Percentiles rank a stretch among this genome's conserved stretches.
These are phyloP conservation scores for Chionographis japonica DNA, from an alignment of 106 monocot genomes.

Conservation along the genomic window DNA sequence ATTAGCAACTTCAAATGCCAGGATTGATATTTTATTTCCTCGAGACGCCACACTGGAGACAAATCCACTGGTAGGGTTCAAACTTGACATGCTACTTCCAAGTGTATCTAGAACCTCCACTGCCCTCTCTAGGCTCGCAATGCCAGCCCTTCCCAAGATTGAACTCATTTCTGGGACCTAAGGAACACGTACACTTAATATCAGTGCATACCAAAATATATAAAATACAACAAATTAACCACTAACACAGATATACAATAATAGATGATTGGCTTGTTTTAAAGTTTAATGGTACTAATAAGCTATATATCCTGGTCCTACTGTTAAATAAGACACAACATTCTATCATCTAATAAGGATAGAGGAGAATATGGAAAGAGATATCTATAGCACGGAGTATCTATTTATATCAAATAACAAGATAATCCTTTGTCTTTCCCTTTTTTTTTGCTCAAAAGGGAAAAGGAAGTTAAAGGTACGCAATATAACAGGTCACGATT, in stretches of 20 bases:
- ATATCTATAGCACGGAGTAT: too few relatives aligned
- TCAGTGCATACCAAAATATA: background rate
- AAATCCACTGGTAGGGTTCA: conserved; percentile 64
- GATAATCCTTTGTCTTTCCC: too few relatives aligned
- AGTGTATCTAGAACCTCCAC: conserved; percentile 76
- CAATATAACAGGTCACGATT: too few relatives aligned
- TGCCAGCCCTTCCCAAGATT: conserved; percentile 61
- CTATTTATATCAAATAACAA: too few relatives aligned
- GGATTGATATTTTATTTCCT: conserved; percentile 54
- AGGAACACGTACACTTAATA: background rate
- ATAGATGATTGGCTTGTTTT: background rate
- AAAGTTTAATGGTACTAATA: background rate
- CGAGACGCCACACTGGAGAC: conserved; percentile 27
- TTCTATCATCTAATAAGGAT: too few relatives aligned
- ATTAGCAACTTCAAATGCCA: conserved; percentile 89
- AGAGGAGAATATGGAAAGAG: too few relatives aligned
- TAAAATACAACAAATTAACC: background rate
- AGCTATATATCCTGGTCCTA: background rate
- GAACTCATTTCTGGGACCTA: conserved; percentile 61
- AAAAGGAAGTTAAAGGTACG: too few relatives aligned
- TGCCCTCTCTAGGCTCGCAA: conserved; percentile 66
- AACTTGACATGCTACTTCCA: conserved; percentile 69
- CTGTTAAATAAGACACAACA: too few relatives aligned
- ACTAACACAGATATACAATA: background rate
- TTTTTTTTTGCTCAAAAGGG: too few relatives aligned